Evolutionary conservation across 23 red algal species (phyloP).

Genomic region (Gracilaria caudata): DNA sequence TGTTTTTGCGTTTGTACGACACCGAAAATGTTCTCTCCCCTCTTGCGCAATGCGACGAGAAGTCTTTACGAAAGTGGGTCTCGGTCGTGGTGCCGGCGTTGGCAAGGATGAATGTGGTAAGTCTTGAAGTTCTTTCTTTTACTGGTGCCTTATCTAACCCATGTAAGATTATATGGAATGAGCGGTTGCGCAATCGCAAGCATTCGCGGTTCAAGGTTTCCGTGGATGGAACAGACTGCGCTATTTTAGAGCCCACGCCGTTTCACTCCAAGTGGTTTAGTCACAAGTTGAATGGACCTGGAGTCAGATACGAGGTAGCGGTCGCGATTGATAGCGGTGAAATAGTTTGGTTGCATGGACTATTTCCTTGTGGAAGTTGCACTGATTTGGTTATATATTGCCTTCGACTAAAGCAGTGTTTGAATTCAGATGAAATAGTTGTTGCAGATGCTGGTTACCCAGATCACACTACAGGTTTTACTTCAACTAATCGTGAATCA

Average conservation of each 20-base stretch:
- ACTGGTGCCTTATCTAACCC: too few species aligned
- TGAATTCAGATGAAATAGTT: too few species aligned
- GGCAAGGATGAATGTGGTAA: not conserved
- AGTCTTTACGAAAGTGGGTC: not conserved
- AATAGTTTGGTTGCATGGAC: not conserved
- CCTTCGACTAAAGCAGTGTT: not conserved
- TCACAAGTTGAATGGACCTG: not conserved
- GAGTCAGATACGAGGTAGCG: not conserved
- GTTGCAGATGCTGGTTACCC: too few species aligned
- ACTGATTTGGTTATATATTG: not conserved
- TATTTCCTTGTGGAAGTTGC: not conserved
- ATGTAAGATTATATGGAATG: too few species aligned
- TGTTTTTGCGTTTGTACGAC: not conserved
- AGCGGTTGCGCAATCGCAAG: too few species aligned
- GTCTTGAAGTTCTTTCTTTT: not conserved
- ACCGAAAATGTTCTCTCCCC: not conserved
- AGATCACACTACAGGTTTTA: too few species aligned
- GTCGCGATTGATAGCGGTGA: not conserved
- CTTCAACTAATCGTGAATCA: too few species aligned
- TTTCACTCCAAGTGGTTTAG: not conserved
- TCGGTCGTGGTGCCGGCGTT: not conserved
- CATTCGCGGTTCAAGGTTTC: not conserved
- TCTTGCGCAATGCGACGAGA: not conserved
- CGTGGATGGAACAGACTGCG: not conserved
- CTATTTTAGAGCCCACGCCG: not conserved